A percentile compares a stretch with the other conserved stretches of the same genome.
These are phyloP conservation scores for Colletotrichum sp. DNA, from an alignment of 2,329 filamentous ascomycete species.

Conservation along the genomic window DNA sequence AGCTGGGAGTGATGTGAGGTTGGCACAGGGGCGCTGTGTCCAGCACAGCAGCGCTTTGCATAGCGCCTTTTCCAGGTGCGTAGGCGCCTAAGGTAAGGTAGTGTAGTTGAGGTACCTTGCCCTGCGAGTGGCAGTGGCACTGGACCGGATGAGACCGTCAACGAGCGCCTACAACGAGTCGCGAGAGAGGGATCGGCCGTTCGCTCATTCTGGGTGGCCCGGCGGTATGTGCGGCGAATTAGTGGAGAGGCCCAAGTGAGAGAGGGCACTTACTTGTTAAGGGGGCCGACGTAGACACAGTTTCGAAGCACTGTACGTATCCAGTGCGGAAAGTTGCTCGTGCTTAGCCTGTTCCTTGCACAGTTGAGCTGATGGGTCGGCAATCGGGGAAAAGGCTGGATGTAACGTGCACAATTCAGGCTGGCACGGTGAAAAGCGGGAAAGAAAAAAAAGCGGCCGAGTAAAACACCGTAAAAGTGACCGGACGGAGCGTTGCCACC, in stretches of 20 bases:
- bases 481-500: neutral
- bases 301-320: neutral
- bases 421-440: neutral
- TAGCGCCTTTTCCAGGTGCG: neutral
- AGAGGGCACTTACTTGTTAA: neutral
- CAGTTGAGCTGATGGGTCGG: neutral
- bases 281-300: neutral
- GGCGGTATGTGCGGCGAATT: constrained; percentile 65
- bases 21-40: neutral
- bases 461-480: constrained; percentile 10
- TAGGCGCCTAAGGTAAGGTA: neutral
- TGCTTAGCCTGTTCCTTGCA: neutral
- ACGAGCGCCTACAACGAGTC: neutral
- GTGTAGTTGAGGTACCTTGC: neutral
- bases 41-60: neutral
- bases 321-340: neutral
- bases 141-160: neutral
- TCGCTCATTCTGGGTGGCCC: constrained; percentile 40
- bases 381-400: neutral
- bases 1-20: neutral
- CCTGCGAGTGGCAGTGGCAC: neutral
- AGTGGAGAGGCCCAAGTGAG: constrained; percentile 49
- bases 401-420: neutral
- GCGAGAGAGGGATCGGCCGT: constrained; percentile 14
- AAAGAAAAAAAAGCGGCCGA: constrained; percentile 15